A percentile compares a stretch with the other conserved stretches of the same genome.
Evolutionary conservation across 768 basidiomycete genomes (phyloP).

Genomic region (Phaeotremella skinneri): DNA sequence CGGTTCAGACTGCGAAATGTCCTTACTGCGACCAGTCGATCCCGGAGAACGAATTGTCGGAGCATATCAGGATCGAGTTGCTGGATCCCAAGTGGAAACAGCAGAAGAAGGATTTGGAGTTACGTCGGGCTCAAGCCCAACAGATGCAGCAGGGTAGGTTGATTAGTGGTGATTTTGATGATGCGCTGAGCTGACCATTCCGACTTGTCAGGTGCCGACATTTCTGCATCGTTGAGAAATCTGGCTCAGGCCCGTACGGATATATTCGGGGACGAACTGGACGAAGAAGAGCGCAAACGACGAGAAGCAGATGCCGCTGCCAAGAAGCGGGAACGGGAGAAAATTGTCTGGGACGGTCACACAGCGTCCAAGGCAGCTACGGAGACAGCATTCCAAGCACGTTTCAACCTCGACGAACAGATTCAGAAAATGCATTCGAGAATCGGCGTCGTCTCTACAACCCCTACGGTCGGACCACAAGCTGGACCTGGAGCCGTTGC

Average conservation of each 20-base stretch:
- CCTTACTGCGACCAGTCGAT: constrained; percentile 94
- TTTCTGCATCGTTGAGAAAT: constrained; percentile 85
- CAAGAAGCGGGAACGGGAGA: constrained; percentile 82
- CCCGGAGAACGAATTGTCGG: constrained; percentile 89
- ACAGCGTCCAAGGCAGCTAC: constrained; percentile 89
- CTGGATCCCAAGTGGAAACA: constrained; percentile 98
- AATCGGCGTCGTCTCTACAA: constrained; percentile 46
- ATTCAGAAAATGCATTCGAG: constrained; percentile 94
- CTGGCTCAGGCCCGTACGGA: constrained; percentile 95
- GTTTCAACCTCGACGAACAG: constrained; percentile 95
- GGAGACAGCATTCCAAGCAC: constrained; percentile 86
- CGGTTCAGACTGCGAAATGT: constrained; percentile 75
- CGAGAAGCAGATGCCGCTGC: constrained; percentile 84
- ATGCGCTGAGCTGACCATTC: not conserved
- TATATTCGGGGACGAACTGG: constrained; percentile 90
- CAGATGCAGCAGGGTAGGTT: constrained; percentile 51
- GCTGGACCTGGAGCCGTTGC: constrained; percentile 73
- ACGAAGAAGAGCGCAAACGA: constrained; percentile 71
- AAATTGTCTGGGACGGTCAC: constrained; percentile 98
- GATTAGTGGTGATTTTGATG: not conserved
- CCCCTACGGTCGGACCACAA: constrained; percentile 74
- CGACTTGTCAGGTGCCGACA: constrained; percentile 67
- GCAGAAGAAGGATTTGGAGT: constrained; percentile 82
- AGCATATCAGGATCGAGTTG: constrained; percentile 97
- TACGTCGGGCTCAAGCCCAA: constrained; percentile 67